A percentile compares a stretch with the other conserved stretches of the same genome.
phyloP scores from a whole-genome alignment of 352 stramenopile genomes.

The Pythium coloratum region DNA sequence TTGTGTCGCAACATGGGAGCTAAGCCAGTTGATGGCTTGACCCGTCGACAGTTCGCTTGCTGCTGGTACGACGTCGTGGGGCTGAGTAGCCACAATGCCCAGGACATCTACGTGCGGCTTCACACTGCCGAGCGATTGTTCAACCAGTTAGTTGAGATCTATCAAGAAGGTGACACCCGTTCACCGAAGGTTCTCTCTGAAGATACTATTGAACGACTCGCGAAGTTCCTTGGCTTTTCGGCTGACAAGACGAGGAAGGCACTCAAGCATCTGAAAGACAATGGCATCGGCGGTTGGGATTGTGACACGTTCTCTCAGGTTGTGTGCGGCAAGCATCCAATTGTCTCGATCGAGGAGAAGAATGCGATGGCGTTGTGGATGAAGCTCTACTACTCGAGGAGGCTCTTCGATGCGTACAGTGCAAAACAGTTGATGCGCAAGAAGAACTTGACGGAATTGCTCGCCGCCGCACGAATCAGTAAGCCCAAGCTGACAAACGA shows the following conservation, averaged over 20 bases:
- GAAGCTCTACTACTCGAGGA: slow-evolving; percentile 52
- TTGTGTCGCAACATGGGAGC: slow-evolving; percentile 43
- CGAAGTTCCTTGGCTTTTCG: slow-evolving; percentile 36
- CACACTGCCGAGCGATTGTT: slow-evolving; percentile 52
- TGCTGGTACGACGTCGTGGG: slow-evolving; percentile 52
- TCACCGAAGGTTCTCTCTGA: slow-evolving; percentile 27
- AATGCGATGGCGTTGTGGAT: slow-evolving; percentile 44
- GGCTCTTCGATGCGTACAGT: slow-evolving; percentile 48
- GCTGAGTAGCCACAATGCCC: slow-evolving; percentile 36
- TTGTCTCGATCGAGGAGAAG: slow-evolving; percentile 36
- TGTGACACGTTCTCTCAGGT: slow-evolving; percentile 42
- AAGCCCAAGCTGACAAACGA: slow-evolving; percentile 45
- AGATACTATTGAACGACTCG: slow-evolving; percentile 40
- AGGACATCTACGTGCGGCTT: slow-evolving; percentile 49
- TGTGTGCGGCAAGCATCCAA: slow-evolving; percentile 35
- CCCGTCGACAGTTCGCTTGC: slow-evolving; percentile 52
- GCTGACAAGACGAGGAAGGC: slow-evolving; percentile 28
- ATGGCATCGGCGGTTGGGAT: slow-evolving; percentile 32
- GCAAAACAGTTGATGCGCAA: slow-evolving; percentile 40
- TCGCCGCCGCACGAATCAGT: slow-evolving; percentile 38
- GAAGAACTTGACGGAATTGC: slow-evolving; percentile 43
- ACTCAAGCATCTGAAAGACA: slow-evolving; percentile 27
- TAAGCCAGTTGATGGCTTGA: slow-evolving; percentile 36
- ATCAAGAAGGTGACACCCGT: slow-evolving; percentile 37
- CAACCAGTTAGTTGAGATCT: slow-evolving; percentile 40